Conservation (phyloP, 176 grass and related monocot genomes). For the Carex pumila region DNA sequence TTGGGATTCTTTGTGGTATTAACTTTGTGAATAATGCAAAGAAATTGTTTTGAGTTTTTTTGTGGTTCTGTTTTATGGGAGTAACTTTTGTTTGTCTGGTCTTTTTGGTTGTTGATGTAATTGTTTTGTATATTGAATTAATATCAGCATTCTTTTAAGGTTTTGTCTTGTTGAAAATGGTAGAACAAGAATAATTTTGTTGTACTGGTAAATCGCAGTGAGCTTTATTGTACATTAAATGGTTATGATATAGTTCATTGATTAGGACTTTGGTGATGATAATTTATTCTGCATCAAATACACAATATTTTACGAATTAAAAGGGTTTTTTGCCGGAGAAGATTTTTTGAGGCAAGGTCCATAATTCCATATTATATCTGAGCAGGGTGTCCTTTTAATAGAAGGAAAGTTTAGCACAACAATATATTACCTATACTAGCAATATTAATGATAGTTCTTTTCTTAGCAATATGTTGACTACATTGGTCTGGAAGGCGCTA, state of each 20-base stretch:
- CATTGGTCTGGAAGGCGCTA: too few species aligned
- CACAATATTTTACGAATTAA: not conserved
- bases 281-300: not conserved
- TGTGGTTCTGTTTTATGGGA: not conserved
- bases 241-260: not conserved
- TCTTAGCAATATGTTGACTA: too few species aligned
- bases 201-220: not conserved
- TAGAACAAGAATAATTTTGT: not conserved
- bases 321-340: too few species aligned
- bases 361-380: too few species aligned
- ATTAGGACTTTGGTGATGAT: not conserved
- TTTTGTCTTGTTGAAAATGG: not conserved
- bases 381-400: too few species aligned
- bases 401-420: too few species aligned
- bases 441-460: too few species aligned
- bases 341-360: too few species aligned
- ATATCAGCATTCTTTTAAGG: not conserved
- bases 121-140: not conserved
- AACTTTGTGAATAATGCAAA: slow-evolving; percentile 19
- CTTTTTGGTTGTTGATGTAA: slow-evolving; percentile 14
- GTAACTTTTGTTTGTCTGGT: not conserved
- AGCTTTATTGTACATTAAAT: not conserved
- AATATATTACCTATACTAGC: too few species aligned
- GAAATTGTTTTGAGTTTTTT: not conserved
- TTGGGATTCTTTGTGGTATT: not conserved